These are phyloP conservation scores for Chaetomium fimeti DNA, from an alignment of 495 filamentous ascomycete genomes.

Conservation along the genomic window DNA sequence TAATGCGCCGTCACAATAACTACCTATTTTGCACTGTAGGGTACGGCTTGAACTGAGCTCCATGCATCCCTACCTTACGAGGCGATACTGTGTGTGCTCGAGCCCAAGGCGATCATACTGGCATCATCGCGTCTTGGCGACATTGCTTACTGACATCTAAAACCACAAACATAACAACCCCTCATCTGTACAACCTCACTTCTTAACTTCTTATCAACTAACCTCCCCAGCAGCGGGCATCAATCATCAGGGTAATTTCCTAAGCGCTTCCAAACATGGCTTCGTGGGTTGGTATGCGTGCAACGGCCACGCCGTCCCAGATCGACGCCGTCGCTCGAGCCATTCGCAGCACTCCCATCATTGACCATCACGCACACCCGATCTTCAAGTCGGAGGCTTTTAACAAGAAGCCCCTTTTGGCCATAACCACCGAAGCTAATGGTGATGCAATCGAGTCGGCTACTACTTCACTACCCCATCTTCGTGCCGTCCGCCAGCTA, in stretches of 20 bases:
- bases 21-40: no score
- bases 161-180: neutral
- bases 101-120: constrained; percentile 2
- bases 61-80: neutral
- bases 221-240: neutral
- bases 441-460: constrained; percentile 61
- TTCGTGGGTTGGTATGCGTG: constrained; percentile 36
- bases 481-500: constrained; percentile 70
- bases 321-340: constrained; percentile 39
- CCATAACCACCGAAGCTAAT: constrained; percentile 73
- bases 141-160: neutral
- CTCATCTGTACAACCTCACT: constrained; percentile 4
- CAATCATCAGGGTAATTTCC: neutral
- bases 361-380: constrained; percentile 87
- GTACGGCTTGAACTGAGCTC: neutral
- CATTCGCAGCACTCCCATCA: constrained; percentile 69
- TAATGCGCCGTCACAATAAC: no score
- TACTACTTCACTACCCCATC: constrained; percentile 61
- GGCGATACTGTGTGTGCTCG: neutral
- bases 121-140: constrained; percentile 21
- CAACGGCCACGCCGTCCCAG: constrained; percentile 33
- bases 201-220: neutral
- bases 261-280: constrained; percentile 24
- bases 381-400: constrained; percentile 43
- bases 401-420: constrained; percentile 56